Evolutionary conservation across 768 basidiomycete species (phyloP), one percentile per base, ranked within the genome.

Genomic region (Coprinopsis cinerea): DNA sequence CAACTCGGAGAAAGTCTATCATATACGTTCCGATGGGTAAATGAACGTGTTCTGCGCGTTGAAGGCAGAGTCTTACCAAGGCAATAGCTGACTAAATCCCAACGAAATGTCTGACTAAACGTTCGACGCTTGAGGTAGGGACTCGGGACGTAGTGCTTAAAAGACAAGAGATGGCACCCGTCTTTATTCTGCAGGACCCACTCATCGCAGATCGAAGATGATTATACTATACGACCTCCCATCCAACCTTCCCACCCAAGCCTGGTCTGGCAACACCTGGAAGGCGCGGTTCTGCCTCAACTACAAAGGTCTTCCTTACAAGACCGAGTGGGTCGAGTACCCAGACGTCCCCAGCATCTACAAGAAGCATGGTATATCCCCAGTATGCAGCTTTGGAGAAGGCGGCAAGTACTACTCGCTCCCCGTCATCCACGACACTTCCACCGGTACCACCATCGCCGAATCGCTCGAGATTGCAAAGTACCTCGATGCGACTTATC

Each of bases 261-360:
- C 49, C 1, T 51, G 50, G 54, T 44, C 49, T 4, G 37, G 47
- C 2, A 55, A 51, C 27, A 20, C 42, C 3, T 52, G 49, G 50
- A 51, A 52, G n/a, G 39, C 47, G 2, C 40, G 50, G 18, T 49
- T 40, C 22, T 68, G 69, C 52, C 52, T 71, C n/a, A 68, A 70
- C 54, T 62, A 57, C 54, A 68, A 68, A 43, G 57, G 57, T 2
- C 48, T 70, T n/a, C 51, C 68, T 0, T 74, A 71, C 60, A 66
- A 62, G 53, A 77, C 75, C 2, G 65, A 65, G 44, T 78, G 76
- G 76, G 60, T 78, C 39, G 78, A 78, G 50, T 76, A 64, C 52
- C 73, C 75, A 2, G 75, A 80, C 46, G 72, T 82, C 48, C 69
- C 51, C 37, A 36, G 51, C 0, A 53, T 60, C 32, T 58, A 58